These are phyloP conservation scores for Pterula multifida DNA, from an alignment of 1,284 basidiomycete genomes.

Conservation along the genomic window DNA sequence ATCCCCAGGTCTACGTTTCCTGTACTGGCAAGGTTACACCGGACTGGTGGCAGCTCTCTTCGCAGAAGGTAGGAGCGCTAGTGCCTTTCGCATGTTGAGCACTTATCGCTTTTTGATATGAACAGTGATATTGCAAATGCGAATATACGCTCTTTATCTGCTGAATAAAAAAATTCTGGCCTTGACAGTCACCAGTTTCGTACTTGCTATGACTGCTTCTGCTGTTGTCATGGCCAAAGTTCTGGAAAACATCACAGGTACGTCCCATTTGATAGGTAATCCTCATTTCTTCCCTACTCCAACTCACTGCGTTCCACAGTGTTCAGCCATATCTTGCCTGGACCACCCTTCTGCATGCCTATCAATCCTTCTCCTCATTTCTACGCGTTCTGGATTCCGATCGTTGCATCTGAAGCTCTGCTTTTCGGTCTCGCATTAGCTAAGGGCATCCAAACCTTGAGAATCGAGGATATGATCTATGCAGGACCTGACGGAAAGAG, in stretches of 20 bases:
- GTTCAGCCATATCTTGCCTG: constrained; percentile 14
- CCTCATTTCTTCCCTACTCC: too few species aligned
- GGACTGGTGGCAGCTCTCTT: constrained; percentile 38
- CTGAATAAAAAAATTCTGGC: constrained; percentile 35
- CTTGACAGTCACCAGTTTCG: constrained; percentile 29
- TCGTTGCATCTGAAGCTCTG: constrained; percentile 38
- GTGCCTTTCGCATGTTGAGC: background rate
- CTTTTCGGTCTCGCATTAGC: constrained; percentile 36
- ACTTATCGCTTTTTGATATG: background rate
- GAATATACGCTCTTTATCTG: constrained; percentile 50
- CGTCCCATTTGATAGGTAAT: constrained; percentile 8
- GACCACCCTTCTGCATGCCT: constrained; percentile 30
- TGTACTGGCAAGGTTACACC: constrained; percentile 48
- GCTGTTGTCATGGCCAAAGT: constrained; percentile 35
- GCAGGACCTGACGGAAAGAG: background rate
- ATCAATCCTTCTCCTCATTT: constrained; percentile 25
- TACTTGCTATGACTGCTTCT: constrained; percentile 26
- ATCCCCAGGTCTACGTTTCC: constrained; percentile 28
- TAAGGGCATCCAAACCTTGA: constrained; percentile 33
- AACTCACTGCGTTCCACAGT: constrained; percentile 10
- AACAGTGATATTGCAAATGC: constrained; percentile 44
- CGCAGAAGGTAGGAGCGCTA: constrained; percentile 31
- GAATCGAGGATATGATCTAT: constrained; percentile 13
- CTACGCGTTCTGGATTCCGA: constrained; percentile 47
- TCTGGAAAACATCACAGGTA: constrained; percentile 27